Evolutionary conservation across 192 early-diverging fungal species (phyloP).

Genomic region (Linnemannia hyalina): DNA sequence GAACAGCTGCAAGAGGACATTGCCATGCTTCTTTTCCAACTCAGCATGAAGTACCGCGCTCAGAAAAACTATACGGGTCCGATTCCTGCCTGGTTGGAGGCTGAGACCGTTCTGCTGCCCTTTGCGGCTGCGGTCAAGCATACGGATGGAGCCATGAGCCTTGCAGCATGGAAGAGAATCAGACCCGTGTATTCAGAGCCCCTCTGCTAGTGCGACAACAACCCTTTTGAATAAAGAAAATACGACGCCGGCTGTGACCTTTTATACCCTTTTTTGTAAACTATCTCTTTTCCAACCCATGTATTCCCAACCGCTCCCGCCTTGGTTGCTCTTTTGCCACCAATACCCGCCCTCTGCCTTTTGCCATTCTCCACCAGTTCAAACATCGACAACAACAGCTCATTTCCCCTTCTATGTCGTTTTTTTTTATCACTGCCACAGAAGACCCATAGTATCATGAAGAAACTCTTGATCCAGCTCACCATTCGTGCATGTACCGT

Average conservation of each 20-base stretch:
- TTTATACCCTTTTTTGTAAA: too few species aligned
- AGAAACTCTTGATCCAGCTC: background rate
- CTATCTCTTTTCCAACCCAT: too few species aligned
- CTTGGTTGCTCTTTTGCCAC: too few species aligned
- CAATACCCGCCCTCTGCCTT: too few species aligned
- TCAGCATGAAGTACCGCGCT: background rate
- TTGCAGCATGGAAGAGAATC: background rate
- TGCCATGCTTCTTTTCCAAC: background rate
- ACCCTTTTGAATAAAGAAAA: too few species aligned
- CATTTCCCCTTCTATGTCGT: too few species aligned
- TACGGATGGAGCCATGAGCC: background rate
- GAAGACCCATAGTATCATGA: background rate
- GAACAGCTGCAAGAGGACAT: background rate
- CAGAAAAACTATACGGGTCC: background rate
- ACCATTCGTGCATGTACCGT: background rate
- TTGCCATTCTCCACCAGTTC: too few species aligned
- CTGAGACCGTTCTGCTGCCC: background rate
- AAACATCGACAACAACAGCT: too few species aligned
- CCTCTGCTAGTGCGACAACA: background rate
- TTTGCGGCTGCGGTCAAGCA: background rate
- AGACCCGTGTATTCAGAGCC: background rate
- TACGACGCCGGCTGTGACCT: too few species aligned
- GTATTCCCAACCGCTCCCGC: too few species aligned
- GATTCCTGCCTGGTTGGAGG: background rate
- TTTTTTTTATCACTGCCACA: background rate